Conservation (phyloP, 2,329 filamentous ascomycete species). For the Aspergillus intermedius region DNA sequence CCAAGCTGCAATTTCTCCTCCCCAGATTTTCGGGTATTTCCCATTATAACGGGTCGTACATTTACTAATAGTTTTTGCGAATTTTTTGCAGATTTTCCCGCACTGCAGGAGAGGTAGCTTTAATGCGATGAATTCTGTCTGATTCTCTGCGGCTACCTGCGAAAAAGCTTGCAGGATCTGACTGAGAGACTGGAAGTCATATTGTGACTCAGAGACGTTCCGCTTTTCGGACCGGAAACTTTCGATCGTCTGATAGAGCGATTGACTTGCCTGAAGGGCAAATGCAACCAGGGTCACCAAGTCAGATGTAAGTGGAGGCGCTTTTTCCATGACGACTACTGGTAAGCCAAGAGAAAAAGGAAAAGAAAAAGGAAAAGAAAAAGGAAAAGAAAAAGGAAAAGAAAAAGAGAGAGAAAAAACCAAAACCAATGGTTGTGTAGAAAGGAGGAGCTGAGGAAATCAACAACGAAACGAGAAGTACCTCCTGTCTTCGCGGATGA, state of each 20-base stretch:
- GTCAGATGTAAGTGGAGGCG: slow-evolving; percentile 12
- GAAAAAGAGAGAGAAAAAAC: too few relatives aligned
- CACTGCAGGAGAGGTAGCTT: slow-evolving; percentile 17
- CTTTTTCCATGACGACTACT: slow-evolving; percentile 12
- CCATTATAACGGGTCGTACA: slow-evolving; percentile 9
- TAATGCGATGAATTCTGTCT: slow-evolving; percentile 11
- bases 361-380: neutral
- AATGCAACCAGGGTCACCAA: slow-evolving; percentile 16
- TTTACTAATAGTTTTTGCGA: slow-evolving; percentile 11
- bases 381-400: too few relatives aligned
- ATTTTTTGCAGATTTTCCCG: slow-evolving; percentile 15
- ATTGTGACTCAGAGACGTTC: slow-evolving; percentile 13
- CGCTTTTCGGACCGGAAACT: slow-evolving; percentile 13
- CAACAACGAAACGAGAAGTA: neutral
- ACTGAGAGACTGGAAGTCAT: slow-evolving; percentile 13
- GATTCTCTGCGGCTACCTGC: slow-evolving; percentile 7
- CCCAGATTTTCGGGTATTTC: slow-evolving; percentile 12
- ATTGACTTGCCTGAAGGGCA: slow-evolving; percentile 17
- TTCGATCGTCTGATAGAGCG: slow-evolving; percentile 14
- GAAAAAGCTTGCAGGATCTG: slow-evolving; percentile 11
- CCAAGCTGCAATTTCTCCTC: slow-evolving; percentile 16
- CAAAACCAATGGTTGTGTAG: neutral
- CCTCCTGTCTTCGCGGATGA: neutral
- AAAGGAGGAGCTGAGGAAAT: neutral
- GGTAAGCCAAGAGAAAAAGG: neutral